Conservation (phyloP, 208 protist species). For the Naegleria gruberi region DNA sequence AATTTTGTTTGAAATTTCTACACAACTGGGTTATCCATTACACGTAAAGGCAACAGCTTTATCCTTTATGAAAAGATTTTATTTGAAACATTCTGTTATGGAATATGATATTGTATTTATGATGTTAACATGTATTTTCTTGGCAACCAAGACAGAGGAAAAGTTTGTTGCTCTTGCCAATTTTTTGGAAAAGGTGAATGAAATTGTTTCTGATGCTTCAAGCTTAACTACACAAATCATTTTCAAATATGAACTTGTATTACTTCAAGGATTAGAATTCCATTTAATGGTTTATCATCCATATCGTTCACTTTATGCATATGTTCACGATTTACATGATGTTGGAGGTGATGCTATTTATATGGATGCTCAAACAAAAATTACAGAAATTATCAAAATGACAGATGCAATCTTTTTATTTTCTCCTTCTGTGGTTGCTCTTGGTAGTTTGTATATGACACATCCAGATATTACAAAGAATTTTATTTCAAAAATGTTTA, state of each 20-base stretch:
- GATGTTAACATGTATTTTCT: conserved; percentile 7
- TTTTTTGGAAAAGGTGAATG: neutral
- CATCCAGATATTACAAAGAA: neutral
- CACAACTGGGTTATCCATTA: neutral
- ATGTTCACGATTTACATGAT: neutral
- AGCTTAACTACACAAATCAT: neutral
- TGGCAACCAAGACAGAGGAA: neutral
- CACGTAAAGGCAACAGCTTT: neutral
- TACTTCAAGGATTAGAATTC: conserved; percentile 9
- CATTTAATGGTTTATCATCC: conserved; percentile 12
- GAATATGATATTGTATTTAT: neutral
- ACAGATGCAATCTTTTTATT: neutral
- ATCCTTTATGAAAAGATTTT: neutral
- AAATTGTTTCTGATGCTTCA: neutral
- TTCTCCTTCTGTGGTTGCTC: neutral
- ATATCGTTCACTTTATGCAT: neutral
- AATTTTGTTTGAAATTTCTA: neutral
- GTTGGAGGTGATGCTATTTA: neutral
- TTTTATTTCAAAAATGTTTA: neutral
- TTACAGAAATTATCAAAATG: neutral
- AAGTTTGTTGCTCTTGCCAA: neutral
- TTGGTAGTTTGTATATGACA: neutral
- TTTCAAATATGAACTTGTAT: neutral
- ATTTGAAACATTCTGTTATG: conserved; percentile 6
- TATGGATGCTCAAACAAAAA: neutral